phyloP scores from a whole-genome alignment of 169 alveolate genomes.

The Cryptosporidium felis region DNA sequence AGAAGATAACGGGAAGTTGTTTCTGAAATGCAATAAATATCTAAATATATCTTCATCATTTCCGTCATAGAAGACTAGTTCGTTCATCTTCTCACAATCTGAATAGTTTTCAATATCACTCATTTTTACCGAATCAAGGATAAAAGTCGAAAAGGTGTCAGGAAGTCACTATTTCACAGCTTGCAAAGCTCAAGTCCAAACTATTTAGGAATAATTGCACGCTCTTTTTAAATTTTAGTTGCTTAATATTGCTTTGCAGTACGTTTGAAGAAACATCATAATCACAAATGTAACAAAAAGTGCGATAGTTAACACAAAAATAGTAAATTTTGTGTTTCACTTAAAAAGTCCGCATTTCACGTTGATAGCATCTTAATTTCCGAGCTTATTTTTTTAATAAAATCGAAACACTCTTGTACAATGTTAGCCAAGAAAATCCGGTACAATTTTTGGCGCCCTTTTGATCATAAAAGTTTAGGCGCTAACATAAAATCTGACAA shows the following conservation, averaged over 20 bases:
- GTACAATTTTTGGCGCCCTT: conserved; percentile 1
- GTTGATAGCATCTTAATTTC: no score
- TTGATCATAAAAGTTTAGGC: neutral
- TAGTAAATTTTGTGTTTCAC: no score
- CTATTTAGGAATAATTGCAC: neutral
- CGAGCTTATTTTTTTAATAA: no score
- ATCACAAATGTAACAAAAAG: no score
- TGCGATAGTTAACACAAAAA: no score
- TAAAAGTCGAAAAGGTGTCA: no score
- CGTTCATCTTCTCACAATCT: conserved; percentile 30
- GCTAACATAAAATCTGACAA: neutral
- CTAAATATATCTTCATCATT: conserved; percentile 34
- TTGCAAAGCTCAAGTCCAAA: no score
- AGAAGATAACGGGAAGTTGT: conserved; percentile 20
- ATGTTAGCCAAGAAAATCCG: neutral
- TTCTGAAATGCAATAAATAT: conserved; percentile 14
- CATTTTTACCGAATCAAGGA: no score
- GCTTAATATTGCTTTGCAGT: neutral
- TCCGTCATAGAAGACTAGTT: conserved; percentile 39
- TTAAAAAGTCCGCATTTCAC: no score
- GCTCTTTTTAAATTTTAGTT: neutral
- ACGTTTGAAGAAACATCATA: no score
- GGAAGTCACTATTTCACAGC: no score
- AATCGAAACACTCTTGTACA: no score
- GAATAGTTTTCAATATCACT: conserved; percentile 35